Evolutionary conservation across 2,329 filamentous ascomycete species (phyloP).

Genomic region (Aspergillus novofumigatus): DNA sequence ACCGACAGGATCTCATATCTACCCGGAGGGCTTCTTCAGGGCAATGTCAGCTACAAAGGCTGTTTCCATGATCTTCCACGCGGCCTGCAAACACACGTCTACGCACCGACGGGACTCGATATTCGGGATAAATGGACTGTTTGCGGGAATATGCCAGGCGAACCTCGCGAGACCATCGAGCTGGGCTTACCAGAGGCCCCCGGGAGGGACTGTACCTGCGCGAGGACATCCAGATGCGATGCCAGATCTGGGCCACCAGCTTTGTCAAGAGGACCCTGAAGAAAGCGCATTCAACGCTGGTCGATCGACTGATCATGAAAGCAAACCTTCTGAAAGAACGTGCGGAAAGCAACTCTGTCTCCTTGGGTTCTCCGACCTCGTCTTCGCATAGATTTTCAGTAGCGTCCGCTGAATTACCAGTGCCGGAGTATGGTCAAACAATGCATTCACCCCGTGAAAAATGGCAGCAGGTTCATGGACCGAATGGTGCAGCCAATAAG

Average conservation of each 20-base stretch:
- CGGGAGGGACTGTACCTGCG: constrained; percentile 69
- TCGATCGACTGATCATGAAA: constrained; percentile 58
- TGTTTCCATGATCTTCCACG: constrained; percentile 71
- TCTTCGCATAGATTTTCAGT: background rate
- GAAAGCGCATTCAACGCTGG: constrained; percentile 67
- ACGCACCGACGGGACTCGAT: constrained; percentile 75
- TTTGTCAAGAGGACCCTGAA: constrained; percentile 83
- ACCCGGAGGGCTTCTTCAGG: constrained; percentile 60
- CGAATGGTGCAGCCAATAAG: background rate
- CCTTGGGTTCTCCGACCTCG: background rate
- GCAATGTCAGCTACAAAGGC: constrained; percentile 71
- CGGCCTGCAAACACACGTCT: constrained; percentile 77
- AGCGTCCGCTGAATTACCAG: background rate
- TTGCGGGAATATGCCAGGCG: constrained; percentile 66
- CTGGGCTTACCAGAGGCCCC: constrained; percentile 58
- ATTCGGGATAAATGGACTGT: constrained; percentile 76
- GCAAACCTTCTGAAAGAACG: constrained; percentile 39
- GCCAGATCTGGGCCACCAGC: constrained; percentile 68
- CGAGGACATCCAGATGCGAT: constrained; percentile 82
- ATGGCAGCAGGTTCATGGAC: background rate
- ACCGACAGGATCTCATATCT: constrained; percentile 74
- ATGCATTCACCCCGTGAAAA: background rate
- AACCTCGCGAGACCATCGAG: constrained; percentile 62
- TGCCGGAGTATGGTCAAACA: background rate
- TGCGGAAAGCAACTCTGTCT: background rate